Evolutionary conservation across 495 filamentous ascomycete genomes (phyloP).

Genomic region (Thermothielavioides terrestris): DNA sequence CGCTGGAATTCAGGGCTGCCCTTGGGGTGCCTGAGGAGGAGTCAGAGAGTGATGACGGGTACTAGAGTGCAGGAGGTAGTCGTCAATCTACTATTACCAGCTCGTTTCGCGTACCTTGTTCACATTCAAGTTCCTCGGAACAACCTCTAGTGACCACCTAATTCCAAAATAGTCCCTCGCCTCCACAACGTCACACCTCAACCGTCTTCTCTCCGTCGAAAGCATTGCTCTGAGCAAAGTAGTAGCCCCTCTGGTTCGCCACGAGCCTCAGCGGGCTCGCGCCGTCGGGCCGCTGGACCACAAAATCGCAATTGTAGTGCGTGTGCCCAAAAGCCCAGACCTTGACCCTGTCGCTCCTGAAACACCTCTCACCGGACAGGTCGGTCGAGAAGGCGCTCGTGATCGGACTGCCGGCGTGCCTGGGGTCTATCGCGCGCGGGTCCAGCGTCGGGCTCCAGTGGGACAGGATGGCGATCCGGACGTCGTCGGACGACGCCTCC

Average conservation of each 20-base stretch:
- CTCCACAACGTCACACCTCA: constrained; percentile 4
- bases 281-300: constrained; percentile 4
- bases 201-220: constrained; percentile 6
- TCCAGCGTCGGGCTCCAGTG: constrained; percentile 44
- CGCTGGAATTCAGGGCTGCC: constrained; percentile 8
- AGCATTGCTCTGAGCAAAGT: constrained; percentile 4
- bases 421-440: constrained; percentile 30
- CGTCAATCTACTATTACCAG: no score
- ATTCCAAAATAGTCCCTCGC: no score
- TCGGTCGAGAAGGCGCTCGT: constrained; percentile 41
- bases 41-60: not conserved
- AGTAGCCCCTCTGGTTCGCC: constrained; percentile 33
- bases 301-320: constrained; percentile 44
- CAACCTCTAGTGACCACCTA: no score
- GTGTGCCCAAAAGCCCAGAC: constrained; percentile 54
- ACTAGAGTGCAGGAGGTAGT: not conserved
- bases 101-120: no score
- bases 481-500: constrained; percentile 22
- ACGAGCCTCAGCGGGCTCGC: constrained; percentile 22
- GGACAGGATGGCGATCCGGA: constrained; percentile 40
- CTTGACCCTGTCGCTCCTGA: constrained; percentile 32
- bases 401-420: constrained; percentile 33
- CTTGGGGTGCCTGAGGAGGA: not conserved
- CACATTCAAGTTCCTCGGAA: no score
- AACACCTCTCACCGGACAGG: constrained; percentile 37